phyloP scores from a whole-genome alignment of 495 filamentous ascomycete genomes.

The Aspergillus campestris region DNA sequence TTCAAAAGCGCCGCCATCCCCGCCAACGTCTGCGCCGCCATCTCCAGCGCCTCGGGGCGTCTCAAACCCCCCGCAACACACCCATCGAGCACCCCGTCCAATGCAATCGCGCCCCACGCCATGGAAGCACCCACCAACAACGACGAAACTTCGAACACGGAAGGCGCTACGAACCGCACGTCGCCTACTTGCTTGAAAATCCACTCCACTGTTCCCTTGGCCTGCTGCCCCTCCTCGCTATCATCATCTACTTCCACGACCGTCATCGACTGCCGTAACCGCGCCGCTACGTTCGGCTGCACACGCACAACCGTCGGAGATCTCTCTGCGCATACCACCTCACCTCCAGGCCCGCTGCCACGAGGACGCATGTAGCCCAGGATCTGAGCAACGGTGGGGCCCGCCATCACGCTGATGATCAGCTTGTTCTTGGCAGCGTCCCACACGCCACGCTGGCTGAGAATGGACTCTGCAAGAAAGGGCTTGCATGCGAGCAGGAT shows the following conservation, averaged over 20 bases:
- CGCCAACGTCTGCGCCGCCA: slow-evolving; percentile 22
- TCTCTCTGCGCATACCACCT: neutral
- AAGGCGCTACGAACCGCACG: slow-evolving; percentile 20
- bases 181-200: slow-evolving; percentile 22
- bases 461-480: slow-evolving; percentile 24
- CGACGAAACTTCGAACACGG: slow-evolving; percentile 22
- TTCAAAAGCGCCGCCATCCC: slow-evolving; percentile 25
- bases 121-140: slow-evolving; percentile 25
- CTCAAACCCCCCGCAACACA: slow-evolving; percentile 30
- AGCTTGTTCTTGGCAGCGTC: slow-evolving; percentile 59
- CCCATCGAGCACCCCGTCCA: slow-evolving; percentile 33
- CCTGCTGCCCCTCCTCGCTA: neutral
- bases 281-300: slow-evolving; percentile 29
- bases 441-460: slow-evolving; percentile 15
- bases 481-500: slow-evolving; percentile 31
- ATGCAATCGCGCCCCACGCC: slow-evolving; percentile 24
- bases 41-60: slow-evolving; percentile 25
- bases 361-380: slow-evolving; percentile 46
- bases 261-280: slow-evolving; percentile 27
- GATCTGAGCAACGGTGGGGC: slow-evolving; percentile 61
- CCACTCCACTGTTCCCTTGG: slow-evolving; percentile 11
- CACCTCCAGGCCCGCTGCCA: neutral
- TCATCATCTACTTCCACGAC: slow-evolving; percentile 16
- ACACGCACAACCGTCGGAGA: slow-evolving; percentile 22
- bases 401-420: slow-evolving; percentile 76